phyloP scores from a whole-genome alignment of 2,329 filamentous ascomycete species.

The Sporothrix mexicana region DNA sequence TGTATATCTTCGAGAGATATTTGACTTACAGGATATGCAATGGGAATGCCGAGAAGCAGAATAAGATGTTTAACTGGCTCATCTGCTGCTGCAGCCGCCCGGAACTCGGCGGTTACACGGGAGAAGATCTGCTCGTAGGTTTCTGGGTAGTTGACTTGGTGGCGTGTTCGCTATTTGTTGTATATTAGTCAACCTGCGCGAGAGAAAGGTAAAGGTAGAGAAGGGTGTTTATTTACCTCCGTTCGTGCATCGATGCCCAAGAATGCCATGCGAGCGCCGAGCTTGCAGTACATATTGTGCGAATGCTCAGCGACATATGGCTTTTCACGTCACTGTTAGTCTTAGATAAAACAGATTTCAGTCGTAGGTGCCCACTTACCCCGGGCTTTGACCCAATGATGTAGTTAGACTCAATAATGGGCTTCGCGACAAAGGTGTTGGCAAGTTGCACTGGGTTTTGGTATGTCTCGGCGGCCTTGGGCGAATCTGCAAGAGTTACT shows the following conservation, averaged over 20 bases:
- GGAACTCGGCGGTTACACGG: constrained; percentile 73
- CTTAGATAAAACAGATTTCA: background rate
- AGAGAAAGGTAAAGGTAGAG: background rate
- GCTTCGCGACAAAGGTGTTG: constrained; percentile 71
- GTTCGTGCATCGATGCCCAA: constrained; percentile 91
- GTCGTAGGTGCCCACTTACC: constrained; percentile 57
- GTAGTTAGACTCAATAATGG: constrained; percentile 69
- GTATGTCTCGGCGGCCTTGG: constrained; percentile 42
- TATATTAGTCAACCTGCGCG: too few species aligned
- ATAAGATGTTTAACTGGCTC: constrained; percentile 88
- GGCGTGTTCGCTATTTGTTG: constrained; percentile 71
- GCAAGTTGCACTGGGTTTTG: constrained; percentile 73
- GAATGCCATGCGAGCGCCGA: constrained; percentile 84
- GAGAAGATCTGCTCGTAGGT: constrained; percentile 86
- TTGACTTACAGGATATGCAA: constrained; percentile 73
- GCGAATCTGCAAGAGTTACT: constrained; percentile 43
- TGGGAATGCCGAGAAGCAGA: constrained; percentile 83
- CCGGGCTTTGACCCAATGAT: constrained; percentile 78
- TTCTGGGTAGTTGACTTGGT: constrained; percentile 92
- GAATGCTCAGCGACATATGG: constrained; percentile 91
- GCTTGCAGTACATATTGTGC: constrained; percentile 81
- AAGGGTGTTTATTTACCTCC: constrained; percentile 64
- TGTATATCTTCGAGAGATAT: too few species aligned
- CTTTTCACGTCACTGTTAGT: constrained; percentile 51
- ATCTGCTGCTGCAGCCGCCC: constrained; percentile 66